Conservation (phyloP, 768 basidiomycete genomes). For the Suillus spraguei region DNA sequence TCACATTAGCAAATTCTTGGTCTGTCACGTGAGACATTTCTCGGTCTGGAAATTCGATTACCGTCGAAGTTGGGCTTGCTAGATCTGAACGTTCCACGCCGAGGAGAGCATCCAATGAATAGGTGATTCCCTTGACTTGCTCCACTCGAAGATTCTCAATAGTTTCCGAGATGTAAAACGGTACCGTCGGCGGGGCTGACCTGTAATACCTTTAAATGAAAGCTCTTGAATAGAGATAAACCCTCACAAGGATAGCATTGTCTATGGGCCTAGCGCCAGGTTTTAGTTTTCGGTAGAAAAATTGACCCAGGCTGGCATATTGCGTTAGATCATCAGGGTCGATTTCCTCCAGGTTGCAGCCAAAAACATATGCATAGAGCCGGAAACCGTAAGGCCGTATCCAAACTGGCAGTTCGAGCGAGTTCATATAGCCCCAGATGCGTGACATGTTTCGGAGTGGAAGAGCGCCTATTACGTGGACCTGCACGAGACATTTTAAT, state of each 20-base stretch:
- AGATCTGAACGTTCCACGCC: conserved; percentile 62
- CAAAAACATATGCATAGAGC: conserved; percentile 86
- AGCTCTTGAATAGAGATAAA: neutral
- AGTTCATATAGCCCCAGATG: conserved; percentile 95
- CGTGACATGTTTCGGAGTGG: conserved; percentile 96
- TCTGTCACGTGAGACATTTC: conserved; percentile 75
- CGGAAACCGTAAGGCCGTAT: conserved; percentile 88
- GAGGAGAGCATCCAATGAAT: conserved; percentile 91
- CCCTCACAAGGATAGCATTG: conserved; percentile 66
- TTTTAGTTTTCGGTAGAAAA: conserved; percentile 91
- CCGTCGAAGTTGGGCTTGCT: conserved; percentile 42
- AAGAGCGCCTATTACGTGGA: conserved; percentile 95
- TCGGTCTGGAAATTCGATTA: conserved; percentile 46
- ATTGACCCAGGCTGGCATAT: conserved; percentile 89
- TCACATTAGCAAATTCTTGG: conserved; percentile 92
- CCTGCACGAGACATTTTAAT: conserved; percentile 45
- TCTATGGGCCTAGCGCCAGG: conserved; percentile 82
- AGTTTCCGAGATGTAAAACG: conserved; percentile 86
- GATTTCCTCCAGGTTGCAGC: conserved; percentile 92
- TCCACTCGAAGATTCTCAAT: conserved; percentile 82
- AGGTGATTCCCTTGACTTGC: conserved; percentile 97
- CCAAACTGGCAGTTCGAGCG: conserved; percentile 92
- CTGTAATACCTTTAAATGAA: conserved; percentile 36
- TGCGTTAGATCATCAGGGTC: conserved; percentile 74
- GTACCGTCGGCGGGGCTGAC: conserved; percentile 95